Percentiles rank a stretch among this genome's conserved stretches.
Evolutionary conservation across 2,329 filamentous ascomycete species (phyloP).

Genomic region (Metarhizium album): DNA sequence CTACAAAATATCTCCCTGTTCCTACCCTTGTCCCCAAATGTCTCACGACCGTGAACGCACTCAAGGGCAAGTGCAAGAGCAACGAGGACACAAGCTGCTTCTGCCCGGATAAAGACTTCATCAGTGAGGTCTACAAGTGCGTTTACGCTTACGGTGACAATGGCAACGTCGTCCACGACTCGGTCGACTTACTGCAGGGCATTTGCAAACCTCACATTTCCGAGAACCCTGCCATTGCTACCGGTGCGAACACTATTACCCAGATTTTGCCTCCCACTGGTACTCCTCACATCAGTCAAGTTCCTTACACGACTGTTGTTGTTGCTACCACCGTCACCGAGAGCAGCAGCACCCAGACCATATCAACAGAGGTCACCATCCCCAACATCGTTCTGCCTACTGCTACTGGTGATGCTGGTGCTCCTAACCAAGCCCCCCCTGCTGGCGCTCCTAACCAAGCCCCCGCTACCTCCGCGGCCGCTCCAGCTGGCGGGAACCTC

Average conservation of each 20-base stretch:
- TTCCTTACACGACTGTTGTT: conserved; percentile 40
- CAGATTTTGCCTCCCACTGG: conserved; percentile 47
- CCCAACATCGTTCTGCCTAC: conserved; percentile 42
- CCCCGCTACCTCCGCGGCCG: conserved; percentile 10
- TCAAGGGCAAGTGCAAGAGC: conserved; percentile 58
- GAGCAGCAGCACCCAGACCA: conserved; percentile 36
- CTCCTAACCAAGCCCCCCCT: conserved; percentile 9
- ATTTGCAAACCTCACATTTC: conserved; percentile 70
- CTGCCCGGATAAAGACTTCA: conserved; percentile 71
- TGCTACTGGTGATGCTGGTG: conserved; percentile 11
- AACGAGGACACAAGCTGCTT: conserved; percentile 80
- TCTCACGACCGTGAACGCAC: conserved; percentile 78
- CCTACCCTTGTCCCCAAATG: conserved; percentile 74
- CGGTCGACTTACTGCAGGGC: conserved; percentile 77
- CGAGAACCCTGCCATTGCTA: conserved; percentile 76
- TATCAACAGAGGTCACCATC: conserved; percentile 40
- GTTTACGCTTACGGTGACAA: conserved; percentile 61
- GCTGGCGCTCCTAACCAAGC: conserved; percentile 10
- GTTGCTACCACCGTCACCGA: conserved; percentile 36
- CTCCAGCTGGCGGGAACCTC: not conserved
- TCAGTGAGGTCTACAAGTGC: conserved; percentile 70
- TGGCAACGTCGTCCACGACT: conserved; percentile 54
- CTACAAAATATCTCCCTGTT: conserved; percentile 28
- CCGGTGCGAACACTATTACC: conserved; percentile 55
- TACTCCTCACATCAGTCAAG: conserved; percentile 37